Evolutionary conservation across 192 early-diverging fungal genomes (phyloP), one percentile per base, ranked within the genome.

Genomic region (Mortierella hygrophila): DNA sequence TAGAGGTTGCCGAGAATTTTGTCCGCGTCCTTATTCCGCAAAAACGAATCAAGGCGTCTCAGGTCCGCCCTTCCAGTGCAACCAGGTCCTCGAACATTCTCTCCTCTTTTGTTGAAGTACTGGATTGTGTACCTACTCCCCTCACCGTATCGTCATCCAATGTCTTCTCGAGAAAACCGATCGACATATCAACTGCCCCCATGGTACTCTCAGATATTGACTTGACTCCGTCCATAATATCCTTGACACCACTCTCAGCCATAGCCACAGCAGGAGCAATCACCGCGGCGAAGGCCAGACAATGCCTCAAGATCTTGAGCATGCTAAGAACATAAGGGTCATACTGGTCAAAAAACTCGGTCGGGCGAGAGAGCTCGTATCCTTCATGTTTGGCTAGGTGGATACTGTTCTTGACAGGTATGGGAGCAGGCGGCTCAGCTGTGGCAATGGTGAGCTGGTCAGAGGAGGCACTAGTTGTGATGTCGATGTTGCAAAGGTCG

Each of bases 1-100:
- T 78, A 83, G 1, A 83, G 68, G 44, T 83, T 83, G 11, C 77
- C 77, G 26, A 83, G 20, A 2, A 78, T 54, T 46, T 79, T 83
- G 49, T 65, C 46, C 44, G 68, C 42, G 15, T 83, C 82, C 72
- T 74, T 78, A 3, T 75, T 70, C 2, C 63, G 57, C 29, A 83
- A n/a, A n/a, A 70, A 83, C 6, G 60, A 38, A 1, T 55, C 65
- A 18, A 83, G 60, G 1, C 63, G 72, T 6, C 82, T 44, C 5
- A 83, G 68, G 26, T 78, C 72, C 0, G 82, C 63, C 4, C 82
- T 11, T 78, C 82, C 1, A 83, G 68, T 1, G 65, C 77, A n/a
- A 75, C 73, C 26, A 83, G 29, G 6, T 60, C 26, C n/a, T 73
- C 60, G 49, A 72, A 73, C 8, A 65, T 26, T n/a, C 26, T 10